phyloP scores from a whole-genome alignment of 805 yeast genomes.

The Candida khao-thaluensis region DNA sequence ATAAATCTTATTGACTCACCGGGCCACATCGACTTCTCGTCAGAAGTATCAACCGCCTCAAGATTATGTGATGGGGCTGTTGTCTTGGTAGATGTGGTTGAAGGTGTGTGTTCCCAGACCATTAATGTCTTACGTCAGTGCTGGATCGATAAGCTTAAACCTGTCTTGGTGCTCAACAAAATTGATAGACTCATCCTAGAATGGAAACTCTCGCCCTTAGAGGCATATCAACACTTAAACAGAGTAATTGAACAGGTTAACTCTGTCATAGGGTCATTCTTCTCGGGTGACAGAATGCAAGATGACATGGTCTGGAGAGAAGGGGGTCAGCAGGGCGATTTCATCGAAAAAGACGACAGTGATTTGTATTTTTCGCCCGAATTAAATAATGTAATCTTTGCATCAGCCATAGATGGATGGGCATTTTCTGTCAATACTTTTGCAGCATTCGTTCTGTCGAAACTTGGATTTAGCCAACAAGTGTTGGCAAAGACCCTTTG shows the following conservation, averaged over 20 bases:
- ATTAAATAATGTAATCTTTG: slow-evolving; percentile 84
- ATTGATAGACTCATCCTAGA: slow-evolving; percentile 84
- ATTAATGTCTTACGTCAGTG: slow-evolving; percentile 92
- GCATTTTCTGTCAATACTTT: slow-evolving; percentile 90
- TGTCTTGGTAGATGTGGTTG: slow-evolving; percentile 93
- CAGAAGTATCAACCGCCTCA: slow-evolving; percentile 95
- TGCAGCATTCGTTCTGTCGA: slow-evolving; percentile 79
- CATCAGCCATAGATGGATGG: slow-evolving; percentile 95
- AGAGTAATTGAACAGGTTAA: slow-evolving; percentile 90
- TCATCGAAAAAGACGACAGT: slow-evolving; percentile 72
- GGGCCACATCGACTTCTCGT: slow-evolving; percentile 97
- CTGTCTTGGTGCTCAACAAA: slow-evolving; percentile 85
- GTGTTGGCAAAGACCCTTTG: slow-evolving; percentile 83
- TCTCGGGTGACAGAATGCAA: slow-evolving; percentile 88
- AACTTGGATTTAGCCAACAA: slow-evolving; percentile 78
- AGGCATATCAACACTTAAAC: slow-evolving; percentile 78
- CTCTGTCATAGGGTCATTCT: slow-evolving; percentile 90
- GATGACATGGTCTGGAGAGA: slow-evolving; percentile 81
- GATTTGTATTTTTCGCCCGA: slow-evolving; percentile 87
- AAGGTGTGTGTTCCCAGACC: slow-evolving; percentile 98
- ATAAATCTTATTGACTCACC: slow-evolving; percentile 96
- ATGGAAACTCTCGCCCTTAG: slow-evolving; percentile 75
- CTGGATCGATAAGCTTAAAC: slow-evolving; percentile 89
- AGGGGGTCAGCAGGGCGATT: slow-evolving; percentile 55
- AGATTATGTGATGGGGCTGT: slow-evolving; percentile 96